A percentile compares a stretch with the other conserved stretches of the same genome.
These are phyloP conservation scores for Adansonia rubrostipa DNA, from an alignment of 441 rosid species.

Conservation along the genomic window DNA sequence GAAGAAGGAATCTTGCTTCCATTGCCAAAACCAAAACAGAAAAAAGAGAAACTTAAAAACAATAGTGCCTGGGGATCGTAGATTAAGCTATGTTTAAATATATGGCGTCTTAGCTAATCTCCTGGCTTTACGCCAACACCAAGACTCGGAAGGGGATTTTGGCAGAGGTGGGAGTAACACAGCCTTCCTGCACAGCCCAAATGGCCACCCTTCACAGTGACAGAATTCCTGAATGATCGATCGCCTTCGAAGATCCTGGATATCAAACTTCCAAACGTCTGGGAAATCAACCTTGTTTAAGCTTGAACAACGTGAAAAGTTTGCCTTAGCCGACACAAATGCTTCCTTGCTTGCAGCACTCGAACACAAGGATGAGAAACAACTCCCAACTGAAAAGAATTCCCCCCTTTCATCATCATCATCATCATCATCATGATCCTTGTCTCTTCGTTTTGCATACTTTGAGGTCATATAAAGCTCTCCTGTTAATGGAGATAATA, in stretches of 20 bases:
- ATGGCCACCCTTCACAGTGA: conserved; percentile 91
- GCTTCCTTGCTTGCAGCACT: conserved; percentile 61
- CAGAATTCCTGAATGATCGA: conserved; percentile 66
- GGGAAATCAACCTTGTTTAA: conserved; percentile 45
- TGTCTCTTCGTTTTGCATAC: conserved; percentile 19
- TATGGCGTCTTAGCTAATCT: conserved; percentile 41
- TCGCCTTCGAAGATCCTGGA: conserved; percentile 41
- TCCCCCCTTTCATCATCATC: conserved; percentile 46
- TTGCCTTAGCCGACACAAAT: conserved; percentile 56
- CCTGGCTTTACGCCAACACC: conserved; percentile 76
- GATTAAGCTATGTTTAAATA: conserved; percentile 26
- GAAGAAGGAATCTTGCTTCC: not conserved
- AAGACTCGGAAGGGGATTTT: conserved; percentile 87
- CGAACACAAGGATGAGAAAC: conserved; percentile 60
- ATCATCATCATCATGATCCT: not conserved
- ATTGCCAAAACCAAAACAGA: not conserved
- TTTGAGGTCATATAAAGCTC: conserved; percentile 41
- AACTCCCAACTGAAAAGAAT: conserved; percentile 64
- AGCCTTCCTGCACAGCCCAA: conserved; percentile 67
- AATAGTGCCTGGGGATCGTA: not conserved
- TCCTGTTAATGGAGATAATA: conserved; percentile 46
- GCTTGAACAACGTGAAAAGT: conserved; percentile 67
- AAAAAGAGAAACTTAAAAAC: too few species aligned
- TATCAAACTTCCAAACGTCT: conserved; percentile 37
- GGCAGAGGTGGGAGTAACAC: conserved; percentile 85